Evolutionary conservation across 345 rosid species (phyloP), one percentile per base, ranked within the genome.

Genomic region (Syzygium jambos): DNA sequence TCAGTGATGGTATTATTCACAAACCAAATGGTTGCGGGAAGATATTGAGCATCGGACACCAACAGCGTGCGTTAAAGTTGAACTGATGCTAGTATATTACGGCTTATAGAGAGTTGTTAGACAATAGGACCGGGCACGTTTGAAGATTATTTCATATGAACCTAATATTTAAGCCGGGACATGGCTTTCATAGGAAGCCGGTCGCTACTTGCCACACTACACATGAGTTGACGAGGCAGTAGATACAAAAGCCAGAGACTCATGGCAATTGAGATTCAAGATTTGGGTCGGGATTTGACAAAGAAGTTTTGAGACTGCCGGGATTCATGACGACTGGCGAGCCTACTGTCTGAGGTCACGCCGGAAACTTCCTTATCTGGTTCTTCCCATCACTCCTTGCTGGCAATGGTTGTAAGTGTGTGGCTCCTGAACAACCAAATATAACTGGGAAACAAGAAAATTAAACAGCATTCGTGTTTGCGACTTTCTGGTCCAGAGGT

Each of bases 261-360:
- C 49, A 5, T 38, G 82, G 38, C 82, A 12, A 38, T 84, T n/a
- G 5, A 65, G 54, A 43, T 65, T 86, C 87, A 86, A 65, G 84
- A 78, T 82, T 91, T 87, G 65, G 90, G 87, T n/a, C 51, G 85
- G 1, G 96, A 51, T 92, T 94, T 97, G 87, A 96, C 95, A 23
- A 96, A 93, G 93, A 96, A 97, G 86, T 96, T 96, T 92, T 95
- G 99, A 87, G 97, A 88, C 94, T 96, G 86, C 95, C 95, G 19
- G 99, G 98, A 34, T 97, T 97, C 98, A 97, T 95, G 85, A 96
- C 98, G 17, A 95, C 98, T 1, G 98, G 98, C 41, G 97, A 94
- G 52, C 98, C 98, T 17, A 96, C 98, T 41, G 98, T 94, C 46
- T 96, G 96, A 17, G 99, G 99, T 98, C 99, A 97, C 11, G 98